These are phyloP conservation scores for Cladosporium halotolerans DNA, from an alignment of 2,329 filamentous ascomycete genomes.

Conservation along the genomic window DNA sequence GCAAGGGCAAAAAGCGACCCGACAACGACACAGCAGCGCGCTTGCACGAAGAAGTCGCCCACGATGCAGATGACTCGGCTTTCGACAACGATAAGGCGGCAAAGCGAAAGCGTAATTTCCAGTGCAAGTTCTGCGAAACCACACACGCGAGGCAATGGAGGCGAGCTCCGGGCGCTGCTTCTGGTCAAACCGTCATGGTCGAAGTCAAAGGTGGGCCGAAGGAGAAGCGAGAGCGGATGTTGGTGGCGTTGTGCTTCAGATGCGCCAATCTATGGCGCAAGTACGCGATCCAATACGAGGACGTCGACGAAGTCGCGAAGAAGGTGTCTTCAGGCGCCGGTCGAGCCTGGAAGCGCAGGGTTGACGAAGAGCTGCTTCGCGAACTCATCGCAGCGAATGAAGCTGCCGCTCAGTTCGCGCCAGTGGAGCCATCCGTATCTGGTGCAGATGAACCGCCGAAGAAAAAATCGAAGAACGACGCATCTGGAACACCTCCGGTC, in stretches of 20 bases:
- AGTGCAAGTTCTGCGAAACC: slow-evolving; percentile 87
- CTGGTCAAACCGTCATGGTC: slow-evolving; percentile 61
- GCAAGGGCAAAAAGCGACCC: slow-evolving; percentile 80
- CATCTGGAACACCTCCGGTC: slow-evolving; percentile 6
- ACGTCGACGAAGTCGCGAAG: slow-evolving; percentile 82
- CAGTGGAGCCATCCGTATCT: slow-evolving; percentile 19
- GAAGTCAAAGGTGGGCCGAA: slow-evolving; percentile 61
- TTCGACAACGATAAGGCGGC: slow-evolving; percentile 84
- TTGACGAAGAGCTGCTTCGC: slow-evolving; percentile 87
- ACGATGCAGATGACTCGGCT: slow-evolving; percentile 89
- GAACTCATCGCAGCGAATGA: slow-evolving; percentile 64
- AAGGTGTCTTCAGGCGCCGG: slow-evolving; percentile 79
- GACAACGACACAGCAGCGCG: slow-evolving; percentile 60
- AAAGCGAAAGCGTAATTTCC: slow-evolving; percentile 72
- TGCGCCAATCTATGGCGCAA: slow-evolving; percentile 93
- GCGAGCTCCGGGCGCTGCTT: slow-evolving; percentile 70
- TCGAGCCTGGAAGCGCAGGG: slow-evolving; percentile 76
- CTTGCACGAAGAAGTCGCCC: slow-evolving; percentile 83
- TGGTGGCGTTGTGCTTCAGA: slow-evolving; percentile 79
- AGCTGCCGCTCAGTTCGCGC: slow-evolving; percentile 21
- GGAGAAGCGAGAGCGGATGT: slow-evolving; percentile 68
- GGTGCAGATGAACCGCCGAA: slow-evolving; percentile 46
- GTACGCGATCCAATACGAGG: slow-evolving; percentile 93
- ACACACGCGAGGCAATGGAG: slow-evolving; percentile 84
- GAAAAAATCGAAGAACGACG: slow-evolving; percentile 53